Conservation (phyloP, 2,329 filamentous ascomycete genomes). For the Zymoseptoria pseudotritici region DNA sequence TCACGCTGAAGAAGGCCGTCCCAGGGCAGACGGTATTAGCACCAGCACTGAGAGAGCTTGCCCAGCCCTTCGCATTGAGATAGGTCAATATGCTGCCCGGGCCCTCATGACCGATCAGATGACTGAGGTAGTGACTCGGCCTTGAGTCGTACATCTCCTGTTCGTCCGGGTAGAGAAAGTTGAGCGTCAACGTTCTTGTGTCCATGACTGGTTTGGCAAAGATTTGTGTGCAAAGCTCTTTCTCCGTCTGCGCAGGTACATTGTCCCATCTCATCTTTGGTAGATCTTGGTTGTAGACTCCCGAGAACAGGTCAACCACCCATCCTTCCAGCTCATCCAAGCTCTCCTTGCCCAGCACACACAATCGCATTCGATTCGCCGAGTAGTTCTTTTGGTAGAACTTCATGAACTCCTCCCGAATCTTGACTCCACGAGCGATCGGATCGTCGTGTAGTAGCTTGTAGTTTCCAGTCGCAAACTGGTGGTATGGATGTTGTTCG, state of each 20-base stretch:
- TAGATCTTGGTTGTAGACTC: conserved; percentile 74
- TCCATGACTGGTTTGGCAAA: conserved; percentile 93
- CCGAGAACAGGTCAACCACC: conserved; percentile 76
- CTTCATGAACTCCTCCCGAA: conserved; percentile 84
- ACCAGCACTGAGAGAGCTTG: conserved; percentile 72
- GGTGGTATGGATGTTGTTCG: conserved; percentile 77
- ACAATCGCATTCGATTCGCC: conserved; percentile 87
- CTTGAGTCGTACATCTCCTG: conserved; percentile 71
- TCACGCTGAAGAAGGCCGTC: conserved; percentile 70
- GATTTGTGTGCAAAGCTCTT: conserved; percentile 61
- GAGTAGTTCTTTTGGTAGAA: conserved; percentile 89
- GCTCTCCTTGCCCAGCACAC: conserved; percentile 72
- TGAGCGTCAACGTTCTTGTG: conserved; percentile 67
- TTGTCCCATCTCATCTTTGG: conserved; percentile 60
- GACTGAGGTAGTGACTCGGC: conserved; percentile 77
- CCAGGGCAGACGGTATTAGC: conserved; percentile 70
- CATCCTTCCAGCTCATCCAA: conserved; percentile 76
- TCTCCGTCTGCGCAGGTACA: conserved; percentile 51
- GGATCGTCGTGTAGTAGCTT: conserved; percentile 79
- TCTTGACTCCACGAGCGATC: conserved; percentile 70
- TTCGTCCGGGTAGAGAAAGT: conserved; percentile 80
- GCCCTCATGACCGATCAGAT: conserved; percentile 86
- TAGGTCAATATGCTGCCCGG: conserved; percentile 87
- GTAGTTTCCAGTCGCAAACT: conserved; percentile 86
- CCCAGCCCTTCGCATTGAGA: conserved; percentile 85